A percentile compares a stretch with the other conserved stretches of the same genome.
These are phyloP conservation scores for Rhodotorula kratochvilovae DNA, from an alignment of 768 basidiomycete genomes.

Conservation along the genomic window DNA sequence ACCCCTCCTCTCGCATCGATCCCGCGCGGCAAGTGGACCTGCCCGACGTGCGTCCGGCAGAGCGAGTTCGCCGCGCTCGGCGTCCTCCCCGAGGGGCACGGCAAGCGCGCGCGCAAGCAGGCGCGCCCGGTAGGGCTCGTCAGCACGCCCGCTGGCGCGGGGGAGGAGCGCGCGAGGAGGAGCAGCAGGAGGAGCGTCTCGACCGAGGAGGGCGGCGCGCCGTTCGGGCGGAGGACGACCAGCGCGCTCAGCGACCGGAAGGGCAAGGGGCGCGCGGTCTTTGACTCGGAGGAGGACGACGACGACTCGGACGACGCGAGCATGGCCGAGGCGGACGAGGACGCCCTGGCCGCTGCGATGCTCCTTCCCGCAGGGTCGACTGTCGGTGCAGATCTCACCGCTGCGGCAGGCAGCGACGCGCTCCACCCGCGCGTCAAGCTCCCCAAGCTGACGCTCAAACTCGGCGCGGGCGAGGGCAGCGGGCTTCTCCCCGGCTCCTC, in stretches of 20 bases:
- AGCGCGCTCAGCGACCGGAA: neutral
- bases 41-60: constrained; percentile 44
- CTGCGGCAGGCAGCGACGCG: constrained; percentile 32
- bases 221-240: constrained; percentile 35
- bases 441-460: constrained; percentile 1
- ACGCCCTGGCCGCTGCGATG: neutral
- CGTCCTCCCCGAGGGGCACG: neutral
- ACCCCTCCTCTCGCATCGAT: constrained; percentile 63
- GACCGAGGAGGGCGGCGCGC: neutral
- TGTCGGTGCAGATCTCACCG: neutral
- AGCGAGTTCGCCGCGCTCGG: constrained; percentile 2
- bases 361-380: neutral
- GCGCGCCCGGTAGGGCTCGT: constrained; percentile 16
- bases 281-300: constrained; percentile 7
- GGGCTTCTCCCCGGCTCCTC: neutral
- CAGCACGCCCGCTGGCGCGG: neutral
- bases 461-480: neutral
- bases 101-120: constrained; percentile 13
- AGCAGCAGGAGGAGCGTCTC: constrained; percentile 31
- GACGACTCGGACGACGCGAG: constrained; percentile 43
- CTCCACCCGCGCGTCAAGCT: constrained; percentile 11
- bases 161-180: constrained; percentile 3
- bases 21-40: constrained; percentile 57
- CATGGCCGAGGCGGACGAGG: neutral
- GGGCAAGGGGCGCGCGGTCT: constrained; percentile 16